These are phyloP conservation scores for Lolium multiflorum DNA, from an alignment of 176 grass and related monocot genomes.

Conservation along the genomic window DNA sequence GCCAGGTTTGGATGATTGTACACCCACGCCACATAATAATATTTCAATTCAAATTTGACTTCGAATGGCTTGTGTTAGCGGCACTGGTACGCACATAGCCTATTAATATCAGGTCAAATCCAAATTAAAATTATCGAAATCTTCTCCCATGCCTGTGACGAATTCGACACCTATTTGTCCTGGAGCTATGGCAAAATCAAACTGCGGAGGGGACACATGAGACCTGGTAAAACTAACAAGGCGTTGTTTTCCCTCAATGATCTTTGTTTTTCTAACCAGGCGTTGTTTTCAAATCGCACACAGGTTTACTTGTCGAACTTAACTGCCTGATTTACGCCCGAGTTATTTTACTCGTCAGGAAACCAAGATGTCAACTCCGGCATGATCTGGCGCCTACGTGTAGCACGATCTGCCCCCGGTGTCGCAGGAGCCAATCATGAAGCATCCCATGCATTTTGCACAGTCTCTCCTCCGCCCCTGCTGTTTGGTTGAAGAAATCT, in stretches of 20 bases:
- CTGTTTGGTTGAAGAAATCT: background rate
- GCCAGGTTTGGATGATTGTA: background rate
- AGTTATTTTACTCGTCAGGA: background rate
- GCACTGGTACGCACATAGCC: slow-evolving; percentile 1
- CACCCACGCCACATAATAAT: background rate
- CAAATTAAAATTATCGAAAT: background rate
- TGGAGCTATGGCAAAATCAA: background rate
- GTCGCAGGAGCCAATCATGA: background rate
- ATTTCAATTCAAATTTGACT: slow-evolving; percentile 16
- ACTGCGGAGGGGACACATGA: background rate
- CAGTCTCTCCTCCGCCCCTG: background rate
- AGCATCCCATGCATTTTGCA: background rate
- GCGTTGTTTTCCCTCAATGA: background rate
- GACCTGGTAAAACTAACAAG: background rate
- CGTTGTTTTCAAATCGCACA: background rate
- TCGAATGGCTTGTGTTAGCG: background rate
- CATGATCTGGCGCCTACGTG: background rate
- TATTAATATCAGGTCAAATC: background rate
- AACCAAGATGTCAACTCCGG: background rate
- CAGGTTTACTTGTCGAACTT: background rate
- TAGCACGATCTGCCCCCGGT: background rate
- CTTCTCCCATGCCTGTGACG: background rate
- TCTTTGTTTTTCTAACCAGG: background rate
- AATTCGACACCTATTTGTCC: background rate
- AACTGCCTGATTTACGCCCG: background rate